Conservation (phyloP, 164 flowering plant species). For the Nelumbo lutea region DNA sequence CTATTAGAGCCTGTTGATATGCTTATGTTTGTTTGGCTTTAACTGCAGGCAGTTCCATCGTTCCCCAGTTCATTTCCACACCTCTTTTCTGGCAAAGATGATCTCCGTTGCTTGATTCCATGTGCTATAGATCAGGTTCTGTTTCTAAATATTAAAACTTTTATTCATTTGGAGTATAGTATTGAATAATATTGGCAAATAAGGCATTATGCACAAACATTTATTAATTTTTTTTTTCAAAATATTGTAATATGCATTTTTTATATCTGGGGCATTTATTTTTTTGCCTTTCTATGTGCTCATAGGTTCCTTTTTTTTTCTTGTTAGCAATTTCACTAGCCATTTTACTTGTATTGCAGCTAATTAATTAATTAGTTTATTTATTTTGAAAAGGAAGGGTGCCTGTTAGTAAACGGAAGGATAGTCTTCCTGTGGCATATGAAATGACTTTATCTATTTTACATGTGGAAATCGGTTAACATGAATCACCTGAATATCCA, state of each 20-base stretch:
- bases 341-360: neutral
- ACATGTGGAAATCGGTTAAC: neutral
- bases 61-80: conserved; percentile 97
- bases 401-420: neutral
- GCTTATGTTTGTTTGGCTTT: conserved; percentile 8
- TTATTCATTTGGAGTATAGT: neutral
- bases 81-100: conserved; percentile 63
- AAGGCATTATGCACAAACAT: neutral
- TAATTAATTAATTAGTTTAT: neutral
- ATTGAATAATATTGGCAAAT: neutral
- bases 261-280: neutral
- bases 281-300: too few species aligned
- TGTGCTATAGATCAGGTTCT: conserved; percentile 97
- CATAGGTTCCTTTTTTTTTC: neutral
- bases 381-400: neutral
- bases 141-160: neutral
- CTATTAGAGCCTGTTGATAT: conserved; percentile 1
- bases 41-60: conserved; percentile 91
- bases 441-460: neutral
- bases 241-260: neutral
- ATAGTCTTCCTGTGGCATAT: neutral
- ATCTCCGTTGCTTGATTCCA: conserved; percentile 90
- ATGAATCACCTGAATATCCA: neutral
- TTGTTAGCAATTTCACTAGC: neutral
- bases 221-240: too few species aligned